Percentiles rank a stretch among this genome's conserved stretches.
Evolutionary conservation across 139 green algal species (phyloP).

Genomic region (Raphidocelis subcapitata): DNA sequence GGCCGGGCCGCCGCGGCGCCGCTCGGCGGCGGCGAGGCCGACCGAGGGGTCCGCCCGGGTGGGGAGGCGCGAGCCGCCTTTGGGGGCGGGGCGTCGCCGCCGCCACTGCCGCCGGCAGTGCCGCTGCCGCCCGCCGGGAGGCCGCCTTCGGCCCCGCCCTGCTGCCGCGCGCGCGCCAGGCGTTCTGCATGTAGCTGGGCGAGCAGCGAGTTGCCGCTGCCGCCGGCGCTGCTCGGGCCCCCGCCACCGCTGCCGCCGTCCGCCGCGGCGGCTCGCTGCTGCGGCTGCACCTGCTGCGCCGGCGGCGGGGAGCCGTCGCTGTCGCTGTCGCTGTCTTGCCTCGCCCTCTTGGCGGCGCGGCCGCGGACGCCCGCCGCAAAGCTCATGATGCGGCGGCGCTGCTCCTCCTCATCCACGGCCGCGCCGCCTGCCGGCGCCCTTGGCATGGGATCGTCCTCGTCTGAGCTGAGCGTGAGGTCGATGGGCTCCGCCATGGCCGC

Average conservation of each 20-base stretch:
- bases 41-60: neutral
- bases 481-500: neutral
- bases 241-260: neutral
- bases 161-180: slow-evolving; percentile 17
- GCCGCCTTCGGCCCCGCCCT: neutral
- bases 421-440: neutral
- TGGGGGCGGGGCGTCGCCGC: neutral
- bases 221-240: neutral
- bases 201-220: slow-evolving; percentile 31
- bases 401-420: slow-evolving; percentile 1
- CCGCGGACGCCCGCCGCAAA: slow-evolving; percentile 24
- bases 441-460: too few relatives aligned
- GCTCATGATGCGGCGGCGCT: slow-evolving; percentile 37
- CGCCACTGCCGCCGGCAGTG: neutral
- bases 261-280: neutral
- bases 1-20: neutral
- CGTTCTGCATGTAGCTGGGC: slow-evolving; percentile 44
- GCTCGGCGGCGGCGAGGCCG: too few relatives aligned
- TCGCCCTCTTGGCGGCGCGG: neutral
- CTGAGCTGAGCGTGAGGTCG: too few relatives aligned
- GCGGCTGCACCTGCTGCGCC: slow-evolving; percentile 13
- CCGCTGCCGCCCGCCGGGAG: neutral
- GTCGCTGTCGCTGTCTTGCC: neutral
- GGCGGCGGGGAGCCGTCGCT: neutral
- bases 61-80: neutral